These are phyloP conservation scores for Talinum fruticosum DNA, from an alignment of 148 eudicot species.

Conservation along the genomic window DNA sequence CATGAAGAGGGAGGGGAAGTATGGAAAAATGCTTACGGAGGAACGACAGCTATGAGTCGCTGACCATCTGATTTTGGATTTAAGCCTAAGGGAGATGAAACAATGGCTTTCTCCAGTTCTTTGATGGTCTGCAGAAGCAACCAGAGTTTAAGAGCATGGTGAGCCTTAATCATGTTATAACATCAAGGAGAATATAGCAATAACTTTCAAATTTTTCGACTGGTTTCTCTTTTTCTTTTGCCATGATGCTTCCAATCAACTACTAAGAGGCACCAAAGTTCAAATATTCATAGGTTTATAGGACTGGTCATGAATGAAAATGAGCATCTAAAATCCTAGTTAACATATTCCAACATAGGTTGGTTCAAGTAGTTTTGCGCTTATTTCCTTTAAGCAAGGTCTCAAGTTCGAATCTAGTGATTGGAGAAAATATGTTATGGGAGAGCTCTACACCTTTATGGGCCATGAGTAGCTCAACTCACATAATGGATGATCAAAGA, in stretches of 20 bases:
- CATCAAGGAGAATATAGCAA: neutral
- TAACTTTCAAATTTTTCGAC: neutral
- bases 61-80: constrained; percentile 74
- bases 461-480: too few species aligned
- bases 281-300: neutral
- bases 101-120: constrained; percentile 81
- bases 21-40: constrained; percentile 57
- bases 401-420: too few species aligned
- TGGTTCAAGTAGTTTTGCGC: too few species aligned
- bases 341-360: too few species aligned
- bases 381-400: too few species aligned
- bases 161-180: neutral
- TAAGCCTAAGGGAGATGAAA: constrained; percentile 82
- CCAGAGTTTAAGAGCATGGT: neutral
- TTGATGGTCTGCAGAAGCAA: constrained; percentile 59
- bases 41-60: constrained; percentile 64
- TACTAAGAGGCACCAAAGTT: constrained; percentile 6
- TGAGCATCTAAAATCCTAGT: neutral
- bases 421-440: too few species aligned
- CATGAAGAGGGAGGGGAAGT: neutral
- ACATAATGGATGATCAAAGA: too few species aligned
- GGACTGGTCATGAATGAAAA: neutral
- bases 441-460: too few species aligned
- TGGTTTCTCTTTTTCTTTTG: neutral
- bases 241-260: neutral